Conservation (phyloP, 495 filamentous ascomycete species). For the Penicillium flavigenum region DNA sequence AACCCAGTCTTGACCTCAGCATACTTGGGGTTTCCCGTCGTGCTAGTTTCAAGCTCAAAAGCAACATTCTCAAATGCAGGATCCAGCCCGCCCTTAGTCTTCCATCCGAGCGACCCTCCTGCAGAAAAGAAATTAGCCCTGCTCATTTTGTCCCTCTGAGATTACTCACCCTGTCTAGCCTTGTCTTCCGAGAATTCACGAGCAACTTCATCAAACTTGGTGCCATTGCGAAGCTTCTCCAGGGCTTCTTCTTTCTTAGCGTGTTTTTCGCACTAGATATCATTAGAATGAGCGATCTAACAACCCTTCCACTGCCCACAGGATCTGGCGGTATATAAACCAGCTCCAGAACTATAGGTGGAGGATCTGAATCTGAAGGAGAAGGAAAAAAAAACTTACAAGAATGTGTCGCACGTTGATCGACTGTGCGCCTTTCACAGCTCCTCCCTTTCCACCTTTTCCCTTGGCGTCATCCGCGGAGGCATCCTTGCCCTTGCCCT, state of each 20-base stretch:
- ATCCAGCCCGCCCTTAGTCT: constrained; percentile 70
- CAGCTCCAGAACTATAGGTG: not conserved
- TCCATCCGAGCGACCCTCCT: constrained; percentile 86
- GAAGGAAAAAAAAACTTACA: constrained; percentile 42
- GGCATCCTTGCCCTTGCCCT: constrained; percentile 51
- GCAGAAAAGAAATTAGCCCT: constrained; percentile 6
- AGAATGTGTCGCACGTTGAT: constrained; percentile 91
- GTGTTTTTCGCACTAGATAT: constrained; percentile 76
- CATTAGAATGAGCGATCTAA: not conserved
- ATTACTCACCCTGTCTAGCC: constrained; percentile 66
- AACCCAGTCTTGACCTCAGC: constrained; percentile 78
- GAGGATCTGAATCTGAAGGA: constrained; percentile 1
- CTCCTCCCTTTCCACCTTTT: constrained; percentile 43
- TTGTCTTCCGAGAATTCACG: constrained; percentile 87
- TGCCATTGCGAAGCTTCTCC: constrained; percentile 69
- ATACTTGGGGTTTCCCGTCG: constrained; percentile 71
- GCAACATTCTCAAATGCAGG: constrained; percentile 78
- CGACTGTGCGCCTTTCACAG: constrained; percentile 69
- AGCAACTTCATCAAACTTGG: constrained; percentile 88
- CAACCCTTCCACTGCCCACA: not conserved
- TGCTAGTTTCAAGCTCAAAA: constrained; percentile 73
- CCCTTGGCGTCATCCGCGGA: constrained; percentile 42
- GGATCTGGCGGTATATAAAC: not conserved
- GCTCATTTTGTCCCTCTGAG: not conserved
- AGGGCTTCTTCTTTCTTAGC: constrained; percentile 85